These are phyloP conservation scores for Punica granatum DNA, from an alignment of 345 rosid genomes.

Conservation along the genomic window DNA sequence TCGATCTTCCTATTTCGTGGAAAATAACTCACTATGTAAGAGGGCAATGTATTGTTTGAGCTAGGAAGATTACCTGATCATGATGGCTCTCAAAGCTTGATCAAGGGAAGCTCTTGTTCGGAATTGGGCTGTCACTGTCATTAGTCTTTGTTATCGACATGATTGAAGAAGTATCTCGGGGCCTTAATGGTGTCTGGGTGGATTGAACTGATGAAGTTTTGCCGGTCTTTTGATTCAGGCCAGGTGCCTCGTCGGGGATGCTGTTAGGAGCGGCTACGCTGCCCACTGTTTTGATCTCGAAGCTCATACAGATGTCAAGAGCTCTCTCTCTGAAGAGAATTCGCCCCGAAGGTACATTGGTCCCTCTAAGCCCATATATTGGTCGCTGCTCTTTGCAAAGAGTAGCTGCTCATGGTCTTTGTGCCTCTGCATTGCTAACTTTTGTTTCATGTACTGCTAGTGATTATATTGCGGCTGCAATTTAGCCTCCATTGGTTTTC, in stretches of 20 bases:
- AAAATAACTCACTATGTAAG: background rate
- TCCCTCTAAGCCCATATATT: background rate
- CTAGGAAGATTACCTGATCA: background rate
- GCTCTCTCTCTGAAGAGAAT: conserved; percentile 41
- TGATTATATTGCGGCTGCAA: too few species aligned
- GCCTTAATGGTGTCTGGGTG: background rate
- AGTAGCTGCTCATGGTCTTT: too few species aligned
- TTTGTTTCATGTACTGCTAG: too few species aligned
- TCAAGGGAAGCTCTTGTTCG: background rate
- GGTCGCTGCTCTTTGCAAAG: background rate
- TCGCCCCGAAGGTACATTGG: conserved; percentile 41
- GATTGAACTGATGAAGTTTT: background rate
- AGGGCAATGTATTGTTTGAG: background rate
- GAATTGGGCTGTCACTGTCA: background rate
- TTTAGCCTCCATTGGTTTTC: too few species aligned
- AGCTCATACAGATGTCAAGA: conserved; percentile 67
- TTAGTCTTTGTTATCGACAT: background rate
- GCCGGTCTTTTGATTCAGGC: conserved; percentile 26
- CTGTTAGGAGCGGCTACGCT: conserved; percentile 75
- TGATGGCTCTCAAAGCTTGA: background rate
- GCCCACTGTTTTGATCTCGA: conserved; percentile 68
- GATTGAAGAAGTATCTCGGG: background rate
- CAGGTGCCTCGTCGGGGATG: conserved; percentile 87
- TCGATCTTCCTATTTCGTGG: background rate
- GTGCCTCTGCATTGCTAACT: too few species aligned